Base-by-base conservation (phyloP, 2,329 filamentous ascomycete species). In the Colletotrichum brevisporum region DNA sequence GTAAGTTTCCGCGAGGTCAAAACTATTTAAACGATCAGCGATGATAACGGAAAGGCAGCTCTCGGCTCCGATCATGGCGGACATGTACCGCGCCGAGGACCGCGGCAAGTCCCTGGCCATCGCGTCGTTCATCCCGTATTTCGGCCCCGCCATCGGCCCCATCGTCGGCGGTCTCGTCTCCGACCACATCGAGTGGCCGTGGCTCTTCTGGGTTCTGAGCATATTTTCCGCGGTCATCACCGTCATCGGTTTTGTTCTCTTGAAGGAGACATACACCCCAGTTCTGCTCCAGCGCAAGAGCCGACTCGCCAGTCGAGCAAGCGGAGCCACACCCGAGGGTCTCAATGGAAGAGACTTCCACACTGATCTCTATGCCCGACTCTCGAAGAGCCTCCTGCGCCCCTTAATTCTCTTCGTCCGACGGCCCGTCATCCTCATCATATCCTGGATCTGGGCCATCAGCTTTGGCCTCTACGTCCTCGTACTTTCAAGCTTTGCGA, bases 401-500 rank as follows among this genome's bases (percentile, higher is more conserved):
- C 86, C 86, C 0, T 78, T 83, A 57, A 83, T 84, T 62, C 78
- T 88, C 71, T 76, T 87, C 1, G 73, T 83, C 24, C 75, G 79
- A 3, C 84, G 83, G 1, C 85, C 85, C 0, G 83, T 87, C 36
- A 80, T 88, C 31, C 79, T 83, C 43, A 71, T 85, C 2, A 78
- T 87, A 16, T 80, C 84, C 0, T 71, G 84, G 5, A 82, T 83
- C 57, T 79, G 84, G 59, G 82, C 81, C 1, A 74, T 87, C 10
- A 76, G 83, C 26, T 89, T 88, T 70, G 85, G 84, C 24, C 81
- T 85, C 31, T 81, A 87, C 21, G 85, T 83, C 54, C 76, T 88
- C 41, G 75, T 86, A n/a, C 82, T 89, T 58, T 86, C 85, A 1
- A 88, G 85, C 0, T 86, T 87, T 67, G 83, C 86, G 0, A 74